Base-by-base conservation (phyloP, 2,329 filamentous ascomycete genomes). In the Colletotrichum horii region DNA sequence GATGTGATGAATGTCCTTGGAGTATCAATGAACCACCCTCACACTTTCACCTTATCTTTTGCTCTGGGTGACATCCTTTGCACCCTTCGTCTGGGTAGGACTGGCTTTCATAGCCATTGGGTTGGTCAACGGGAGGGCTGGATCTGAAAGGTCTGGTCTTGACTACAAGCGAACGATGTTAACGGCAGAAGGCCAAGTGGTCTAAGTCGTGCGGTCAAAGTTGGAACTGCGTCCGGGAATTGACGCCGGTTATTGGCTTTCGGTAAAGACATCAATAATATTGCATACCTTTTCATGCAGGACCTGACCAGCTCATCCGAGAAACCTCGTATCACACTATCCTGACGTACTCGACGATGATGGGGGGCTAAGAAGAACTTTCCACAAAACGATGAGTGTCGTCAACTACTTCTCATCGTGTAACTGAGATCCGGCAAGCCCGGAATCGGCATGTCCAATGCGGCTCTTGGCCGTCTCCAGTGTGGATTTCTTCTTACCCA, bases 21-120 rank as follows among this genome's bases (percentile, higher is more conserved):
- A 66, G 38, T 24, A 48, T 32, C 67, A 66, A 71, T 66, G 61
- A 71, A 71, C 61, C 36, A 66, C 60, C 38, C 69, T 71, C 67
- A 62, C 38, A 22, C 38, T 55, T 12, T n/a, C 38, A 30, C 11
- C n/a, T 22, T 4, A 14, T 22, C 11, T 22, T 8, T 52, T 52
- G n/a, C n/a, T 22, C n/a, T 52, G 3, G 6, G n/a, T 52, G 43
- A 52, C n/a, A 52, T 2, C 4, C n/a, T 52, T 22, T 22, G n/a
- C 43, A 4, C 19, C 11, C n/a, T 14, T 43, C 6, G n/a, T 6
- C 12, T 52, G 43, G 6, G n/a, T 8, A 52, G n/a, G 43, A 24
- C n/a, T 8, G 43, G 12, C n/a, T 4, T 22, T 14, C 43, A 48
- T 7, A 8, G 43, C 19, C 19, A 48, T 48, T 22, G 43, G 43